Base-by-base conservation (phyloP, 345 rosid species). In the Populus simonii region DNA sequence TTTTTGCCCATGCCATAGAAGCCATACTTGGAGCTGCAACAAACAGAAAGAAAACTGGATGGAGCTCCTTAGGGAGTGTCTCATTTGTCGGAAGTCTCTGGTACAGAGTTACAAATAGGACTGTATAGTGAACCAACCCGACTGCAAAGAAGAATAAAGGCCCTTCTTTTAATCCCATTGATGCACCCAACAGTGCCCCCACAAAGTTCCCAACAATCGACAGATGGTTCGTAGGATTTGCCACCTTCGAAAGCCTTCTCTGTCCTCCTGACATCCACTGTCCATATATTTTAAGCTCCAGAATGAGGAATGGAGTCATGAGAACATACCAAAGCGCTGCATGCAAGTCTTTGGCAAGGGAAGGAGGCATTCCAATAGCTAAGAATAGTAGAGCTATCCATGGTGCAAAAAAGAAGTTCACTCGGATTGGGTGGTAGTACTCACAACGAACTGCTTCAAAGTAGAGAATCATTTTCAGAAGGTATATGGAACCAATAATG, bases 251-350 rank as follows among this genome's bases (percentile, higher is more conserved):
- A 72, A 93, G 97, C 80, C 98, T 86, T 71, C 97, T 59, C 70
- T 89, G 95, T 2, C 98, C 97, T 11, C 97, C 97, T 0, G 95
- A 93, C 98, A 94, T 94, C 98, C 97, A 94, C 79, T 93, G 98
- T 33, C 98, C 98, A 29, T 94, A 94, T 43, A 94, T 89, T 81
- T 93, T 94, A 29, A 92, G 88, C 84, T 92, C 98, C 6, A 93
- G 90, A 68, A 79, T 72, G 70, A 94, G 87, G 76, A 93, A 68
- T 3, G 98, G 98, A 25, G 90, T 51, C 97, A 93, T 93, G 15
- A 94, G 89, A 68, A 94, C 66, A 78, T 94, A 94, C 98, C 98
- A 94, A 23, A 90, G 92, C 6, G 79, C 36, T 17, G 76, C 53
- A 4, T 83, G 97, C 67, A 89, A 87, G 47, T 68, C 62, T 7